Base-by-base conservation (phyloP, 768 basidiomycete genomes). In the Tubosaeta sp. region DNA sequence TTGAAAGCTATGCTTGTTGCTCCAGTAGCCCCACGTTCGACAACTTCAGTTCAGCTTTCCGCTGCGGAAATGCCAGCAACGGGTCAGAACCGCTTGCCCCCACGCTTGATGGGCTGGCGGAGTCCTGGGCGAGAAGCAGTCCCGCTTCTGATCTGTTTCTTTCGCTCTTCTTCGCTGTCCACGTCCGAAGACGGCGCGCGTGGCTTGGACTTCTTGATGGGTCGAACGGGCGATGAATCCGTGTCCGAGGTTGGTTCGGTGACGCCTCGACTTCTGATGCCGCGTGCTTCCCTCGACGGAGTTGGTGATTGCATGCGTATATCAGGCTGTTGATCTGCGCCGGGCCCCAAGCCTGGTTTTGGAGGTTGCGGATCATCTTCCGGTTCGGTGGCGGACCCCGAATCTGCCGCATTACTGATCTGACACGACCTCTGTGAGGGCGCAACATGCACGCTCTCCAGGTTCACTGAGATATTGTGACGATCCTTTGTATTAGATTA, bases 91-190 rank as follows among this genome's bases (percentile, higher is more conserved):
- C 84, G 79, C 65, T 81, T 86, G 29, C 83, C 86, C 33, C 85
- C 85, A 58, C 88, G 80, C 69, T 84, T 89, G 55, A 90, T 73
- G 5, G 88, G 88, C 59, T 91, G 88, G 59, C 82, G 79, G 41
- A 82, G 75, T 37, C 83, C 83, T 49, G 82, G 73, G 54, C 74
- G 73, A 45, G 67, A 59, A 39, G 65, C 63, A 44, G 63, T 57
- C 41, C 74, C 75, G 53, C 67, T 68, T 55, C 70, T 80, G 48
- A 74, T 65, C 58, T 22, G 68, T 46, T 66, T 74, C 64, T 72
- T 78, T 32, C 74, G 73, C 34, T 78, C 81, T 19, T 70, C 74
- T 56, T 83, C 84, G 60, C 83, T 86, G 60, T 85, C 83, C 46
- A 79, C 78, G 50, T 82, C 80, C 53, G 76, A 76, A 16, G 74